Evolutionary conservation across 2,329 filamentous ascomycete species (phyloP).

Genomic region (Aspergillus neoniger): DNA sequence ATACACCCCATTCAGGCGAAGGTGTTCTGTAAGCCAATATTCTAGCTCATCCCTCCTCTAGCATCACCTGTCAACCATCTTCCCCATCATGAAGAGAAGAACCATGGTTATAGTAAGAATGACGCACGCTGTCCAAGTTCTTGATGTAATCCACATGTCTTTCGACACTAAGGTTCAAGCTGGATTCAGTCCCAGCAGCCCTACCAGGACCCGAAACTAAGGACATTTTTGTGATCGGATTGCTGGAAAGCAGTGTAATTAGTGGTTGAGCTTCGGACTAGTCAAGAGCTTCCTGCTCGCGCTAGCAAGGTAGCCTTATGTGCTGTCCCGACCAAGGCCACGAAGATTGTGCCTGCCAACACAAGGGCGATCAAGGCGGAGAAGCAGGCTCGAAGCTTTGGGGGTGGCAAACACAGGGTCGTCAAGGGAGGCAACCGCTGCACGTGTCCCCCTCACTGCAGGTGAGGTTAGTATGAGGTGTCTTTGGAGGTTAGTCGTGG

Average conservation of each 20-base stretch:
- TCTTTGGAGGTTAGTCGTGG: not conserved
- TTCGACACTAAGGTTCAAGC: constrained; percentile 57
- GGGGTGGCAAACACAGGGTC: constrained; percentile 1
- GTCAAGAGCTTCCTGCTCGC: not conserved
- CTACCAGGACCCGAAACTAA: constrained; percentile 62
- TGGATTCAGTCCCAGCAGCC: constrained; percentile 48
- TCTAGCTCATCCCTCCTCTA: constrained; percentile 90
- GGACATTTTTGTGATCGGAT: constrained; percentile 50
- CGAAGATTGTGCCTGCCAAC: not conserved
- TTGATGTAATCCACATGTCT: constrained; percentile 92
- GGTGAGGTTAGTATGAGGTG: constrained; percentile 2
- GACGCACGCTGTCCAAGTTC: constrained; percentile 77
- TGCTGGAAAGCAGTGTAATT: not conserved
- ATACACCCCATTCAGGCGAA: constrained; percentile 93
- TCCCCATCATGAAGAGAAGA: constrained; percentile 22
- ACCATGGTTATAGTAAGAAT: constrained; percentile 25
- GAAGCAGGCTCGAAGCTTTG: not conserved
- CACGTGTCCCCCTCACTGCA: constrained; percentile 6
- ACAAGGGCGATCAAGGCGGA: not conserved
- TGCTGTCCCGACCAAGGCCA: not conserved
- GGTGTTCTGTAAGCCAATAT: constrained; percentile 96
- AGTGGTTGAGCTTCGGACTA: not conserved
- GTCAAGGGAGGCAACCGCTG: not conserved
- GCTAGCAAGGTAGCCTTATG: not conserved
- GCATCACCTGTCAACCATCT: constrained; percentile 40